Base-by-base conservation (phyloP, 768 basidiomycete species). In the Albatrellus ellisii region DNA sequence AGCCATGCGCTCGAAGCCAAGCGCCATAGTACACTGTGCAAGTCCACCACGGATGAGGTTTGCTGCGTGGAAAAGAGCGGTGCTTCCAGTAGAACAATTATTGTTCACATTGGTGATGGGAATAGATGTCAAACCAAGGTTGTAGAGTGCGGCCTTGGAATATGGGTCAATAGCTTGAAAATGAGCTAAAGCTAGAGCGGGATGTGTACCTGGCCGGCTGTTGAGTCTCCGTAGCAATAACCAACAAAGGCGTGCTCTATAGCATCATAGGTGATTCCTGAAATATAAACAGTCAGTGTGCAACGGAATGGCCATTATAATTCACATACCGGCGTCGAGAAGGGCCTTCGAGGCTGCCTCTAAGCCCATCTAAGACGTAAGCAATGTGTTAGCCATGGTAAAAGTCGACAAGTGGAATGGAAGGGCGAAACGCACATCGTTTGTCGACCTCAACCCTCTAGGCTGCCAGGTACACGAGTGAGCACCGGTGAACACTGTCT, bases 21-120 rank as follows among this genome's bases (percentile, higher is more conserved):
- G 73, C 0, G 88, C 87, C 17, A 91, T 63, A 1, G 79, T 73
- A 54, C 86, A 88, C 42, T 84, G 78, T 2, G 65, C 73, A 42
- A 77, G 67, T 11, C 79, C 80, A 29, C 69, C 70, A 56, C 78
- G 83, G 34, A 90, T 74, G 7, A 72, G 67, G 18, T 69, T 75
- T 49, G 79, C 80, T 6, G 80, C 83, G 35, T 81, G 72, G 57
- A 72, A 84, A 17, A 90, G 66, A 4, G 88, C 85, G 0, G 81
- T 70, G 38, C 79, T 80, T 4, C 85, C 86, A 0, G 86, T 86
- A 3, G 85, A 79, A 53, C 86, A 88, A 58, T 85, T 85, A 61
- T 89, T 89, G 65, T 86, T 88, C 32, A 89, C 82, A 51, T 89
- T 90, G 38, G 79, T 70, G 53, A 90, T 78, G 0, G 87, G 86